Evolutionary conservation across 305 asterid species (phyloP).

Genomic region (Fraxinus greggii): DNA sequence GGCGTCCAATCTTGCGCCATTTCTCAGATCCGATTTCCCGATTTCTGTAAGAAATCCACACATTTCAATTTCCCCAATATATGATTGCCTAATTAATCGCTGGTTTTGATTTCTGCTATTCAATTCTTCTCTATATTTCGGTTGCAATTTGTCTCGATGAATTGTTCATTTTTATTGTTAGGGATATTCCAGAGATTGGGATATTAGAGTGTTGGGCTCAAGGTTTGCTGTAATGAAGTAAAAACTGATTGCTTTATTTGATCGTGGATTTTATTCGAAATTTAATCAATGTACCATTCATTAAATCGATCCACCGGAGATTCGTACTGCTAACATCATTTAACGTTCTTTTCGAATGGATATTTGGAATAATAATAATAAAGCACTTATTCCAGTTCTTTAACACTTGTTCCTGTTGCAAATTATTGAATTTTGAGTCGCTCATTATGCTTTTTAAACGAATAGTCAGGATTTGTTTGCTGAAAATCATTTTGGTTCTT

Average conservation of each 20-base stretch:
- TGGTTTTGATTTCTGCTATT: constrained; percentile 1
- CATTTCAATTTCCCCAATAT: constrained; percentile 1
- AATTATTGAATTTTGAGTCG: neutral
- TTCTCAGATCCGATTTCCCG: constrained; percentile 30
- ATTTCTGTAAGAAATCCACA: constrained; percentile 22
- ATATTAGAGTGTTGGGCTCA: constrained; percentile 2
- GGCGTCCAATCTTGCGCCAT: constrained; percentile 48
- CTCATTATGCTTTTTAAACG: neutral
- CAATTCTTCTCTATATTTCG: neutral
- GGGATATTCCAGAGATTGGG: neutral
- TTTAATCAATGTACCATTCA: neutral
- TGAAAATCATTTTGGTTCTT: neutral
- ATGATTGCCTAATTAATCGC: constrained; percentile 10
- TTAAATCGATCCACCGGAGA: neutral
- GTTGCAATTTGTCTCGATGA: constrained; percentile 4
- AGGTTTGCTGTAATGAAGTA: neutral
- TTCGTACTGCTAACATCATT: neutral
- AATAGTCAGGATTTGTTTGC: neutral
- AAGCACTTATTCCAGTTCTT: neutral
- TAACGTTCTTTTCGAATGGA: neutral
- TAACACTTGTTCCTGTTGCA: neutral
- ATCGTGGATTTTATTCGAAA: neutral
- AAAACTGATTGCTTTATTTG: neutral
- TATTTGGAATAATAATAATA: neutral
- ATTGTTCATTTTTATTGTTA: neutral